These are phyloP conservation scores for Oryza glaberrima DNA, from an alignment of 176 grass and related monocot genomes.

Conservation along the genomic window DNA sequence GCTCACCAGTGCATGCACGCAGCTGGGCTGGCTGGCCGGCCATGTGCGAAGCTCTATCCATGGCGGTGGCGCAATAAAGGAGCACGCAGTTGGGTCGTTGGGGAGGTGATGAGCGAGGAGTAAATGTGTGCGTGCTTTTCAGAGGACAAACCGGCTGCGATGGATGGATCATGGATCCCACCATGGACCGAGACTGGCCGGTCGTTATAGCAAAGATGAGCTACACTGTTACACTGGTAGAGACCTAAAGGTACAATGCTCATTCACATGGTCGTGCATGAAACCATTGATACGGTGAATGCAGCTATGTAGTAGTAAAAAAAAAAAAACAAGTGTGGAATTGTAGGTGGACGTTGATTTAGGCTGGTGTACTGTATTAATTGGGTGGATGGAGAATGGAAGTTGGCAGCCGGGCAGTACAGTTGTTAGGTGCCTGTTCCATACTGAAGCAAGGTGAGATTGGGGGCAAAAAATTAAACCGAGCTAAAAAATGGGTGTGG, in stretches of 20 bases:
- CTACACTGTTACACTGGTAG: no score
- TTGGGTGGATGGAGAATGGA: not conserved
- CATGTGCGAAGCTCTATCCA: conserved; percentile 42
- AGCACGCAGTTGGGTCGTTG: conserved; percentile 25
- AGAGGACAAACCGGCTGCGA: conserved; percentile 8
- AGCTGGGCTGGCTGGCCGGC: conserved; percentile 29
- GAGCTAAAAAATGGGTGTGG: not conserved
- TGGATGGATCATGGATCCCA: not conserved
- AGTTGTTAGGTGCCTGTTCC: not conserved
- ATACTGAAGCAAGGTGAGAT: not conserved
- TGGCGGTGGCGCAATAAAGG: conserved; percentile 50
- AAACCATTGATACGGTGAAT: not conserved
- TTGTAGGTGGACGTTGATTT: not conserved
- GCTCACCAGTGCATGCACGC: conserved; percentile 30
- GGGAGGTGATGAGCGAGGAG: conserved; percentile 31
- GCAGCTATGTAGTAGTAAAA: no score
- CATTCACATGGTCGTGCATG: not conserved
- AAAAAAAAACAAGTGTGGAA: no score
- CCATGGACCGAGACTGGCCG: not conserved
- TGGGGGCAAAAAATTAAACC: no score
- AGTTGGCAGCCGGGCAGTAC: not conserved
- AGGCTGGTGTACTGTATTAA: not conserved
- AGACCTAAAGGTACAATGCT: not conserved
- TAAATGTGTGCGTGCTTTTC: conserved; percentile 10
- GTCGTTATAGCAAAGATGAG: not conserved